Conservation (phyloP, 805 yeast genomes). For the Cyberlindnera japonica region DNA sequence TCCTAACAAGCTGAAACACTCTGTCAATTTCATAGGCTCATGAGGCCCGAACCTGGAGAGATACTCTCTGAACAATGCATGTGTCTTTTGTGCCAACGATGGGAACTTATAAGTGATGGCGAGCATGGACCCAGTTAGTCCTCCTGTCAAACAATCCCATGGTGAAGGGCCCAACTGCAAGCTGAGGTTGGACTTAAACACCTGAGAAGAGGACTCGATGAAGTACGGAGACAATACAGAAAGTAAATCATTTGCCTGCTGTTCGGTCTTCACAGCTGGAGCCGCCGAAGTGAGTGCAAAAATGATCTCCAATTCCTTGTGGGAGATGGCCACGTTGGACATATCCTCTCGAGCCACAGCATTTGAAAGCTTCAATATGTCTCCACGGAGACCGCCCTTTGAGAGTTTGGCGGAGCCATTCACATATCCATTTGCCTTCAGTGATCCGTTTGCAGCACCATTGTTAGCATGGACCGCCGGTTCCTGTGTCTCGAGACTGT, state of each 20-base stretch:
- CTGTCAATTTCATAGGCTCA: constrained; percentile 14
- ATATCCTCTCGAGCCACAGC: constrained; percentile 18
- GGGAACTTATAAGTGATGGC: constrained; percentile 28
- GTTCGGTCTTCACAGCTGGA: constrained; percentile 29
- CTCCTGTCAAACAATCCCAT: constrained; percentile 36
- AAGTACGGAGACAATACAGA: constrained; percentile 45
- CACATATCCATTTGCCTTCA: constrained; percentile 9
- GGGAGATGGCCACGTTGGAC: constrained; percentile 30
- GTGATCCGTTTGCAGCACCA: neutral
- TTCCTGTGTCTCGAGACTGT: constrained; percentile 11
- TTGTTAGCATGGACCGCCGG: no score
- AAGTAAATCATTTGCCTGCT: constrained; percentile 38
- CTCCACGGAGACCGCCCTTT: constrained; percentile 14
- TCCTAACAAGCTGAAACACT: constrained; percentile 36
- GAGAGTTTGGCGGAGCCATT: constrained; percentile 2
- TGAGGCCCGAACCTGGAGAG: constrained; percentile 20
- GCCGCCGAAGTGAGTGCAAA: constrained; percentile 42
- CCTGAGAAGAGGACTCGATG: constrained; percentile 47
- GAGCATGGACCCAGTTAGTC: constrained; percentile 32
- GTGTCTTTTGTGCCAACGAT: constrained; percentile 20
- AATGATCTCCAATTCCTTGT: constrained; percentile 53
- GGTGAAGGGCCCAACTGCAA: constrained; percentile 36
- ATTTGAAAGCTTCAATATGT: constrained; percentile 18
- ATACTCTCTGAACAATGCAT: constrained; percentile 25
- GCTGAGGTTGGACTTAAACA: constrained; percentile 37